Percentiles rank a stretch among this genome's conserved stretches.
phyloP scores from a whole-genome alignment of 192 early-diverging fungal genomes.

The Backusella mclennaniae region DNA sequence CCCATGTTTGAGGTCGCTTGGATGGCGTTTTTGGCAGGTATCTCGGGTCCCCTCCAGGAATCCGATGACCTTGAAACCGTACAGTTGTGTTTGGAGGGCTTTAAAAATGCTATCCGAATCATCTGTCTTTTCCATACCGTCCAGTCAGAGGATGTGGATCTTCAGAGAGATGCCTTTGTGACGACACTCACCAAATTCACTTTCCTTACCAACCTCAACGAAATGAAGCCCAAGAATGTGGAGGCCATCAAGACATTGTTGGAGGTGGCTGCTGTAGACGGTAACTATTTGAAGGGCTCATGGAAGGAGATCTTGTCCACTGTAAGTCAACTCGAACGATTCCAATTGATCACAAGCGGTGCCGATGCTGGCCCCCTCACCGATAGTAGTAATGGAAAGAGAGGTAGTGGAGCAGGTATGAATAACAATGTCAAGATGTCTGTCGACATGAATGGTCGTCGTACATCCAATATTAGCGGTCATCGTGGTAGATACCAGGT shows the following conservation, averaged over 20 bases:
- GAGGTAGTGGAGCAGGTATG: background rate
- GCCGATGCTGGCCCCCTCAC: constrained; percentile 36
- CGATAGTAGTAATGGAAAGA: constrained; percentile 24
- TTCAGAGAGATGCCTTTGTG: constrained; percentile 90
- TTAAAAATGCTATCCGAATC: constrained; percentile 78
- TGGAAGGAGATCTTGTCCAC: constrained; percentile 87
- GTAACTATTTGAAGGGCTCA: constrained; percentile 59
- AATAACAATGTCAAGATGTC: background rate
- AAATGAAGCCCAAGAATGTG: constrained; percentile 90
- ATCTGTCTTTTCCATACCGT: constrained; percentile 67
- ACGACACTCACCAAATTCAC: constrained; percentile 89
- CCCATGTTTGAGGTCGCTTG: constrained; percentile 92
- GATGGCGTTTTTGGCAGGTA: constrained; percentile 82
- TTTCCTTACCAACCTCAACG: constrained; percentile 75
- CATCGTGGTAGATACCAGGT: background rate
- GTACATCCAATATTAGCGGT: constrained; percentile 11
- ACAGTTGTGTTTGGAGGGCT: constrained; percentile 73
- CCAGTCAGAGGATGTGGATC: constrained; percentile 66
- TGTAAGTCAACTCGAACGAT: constrained; percentile 83
- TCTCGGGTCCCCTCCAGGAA: constrained; percentile 83
- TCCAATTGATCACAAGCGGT: constrained; percentile 75
- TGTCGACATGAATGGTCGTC: background rate
- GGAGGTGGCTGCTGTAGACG: constrained; percentile 68
- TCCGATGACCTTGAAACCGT: constrained; percentile 72
- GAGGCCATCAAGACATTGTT: constrained; percentile 87